Evolutionary conservation across 805 yeast genomes (phyloP).

Genomic region (Sugiyamaella smithiae): DNA sequence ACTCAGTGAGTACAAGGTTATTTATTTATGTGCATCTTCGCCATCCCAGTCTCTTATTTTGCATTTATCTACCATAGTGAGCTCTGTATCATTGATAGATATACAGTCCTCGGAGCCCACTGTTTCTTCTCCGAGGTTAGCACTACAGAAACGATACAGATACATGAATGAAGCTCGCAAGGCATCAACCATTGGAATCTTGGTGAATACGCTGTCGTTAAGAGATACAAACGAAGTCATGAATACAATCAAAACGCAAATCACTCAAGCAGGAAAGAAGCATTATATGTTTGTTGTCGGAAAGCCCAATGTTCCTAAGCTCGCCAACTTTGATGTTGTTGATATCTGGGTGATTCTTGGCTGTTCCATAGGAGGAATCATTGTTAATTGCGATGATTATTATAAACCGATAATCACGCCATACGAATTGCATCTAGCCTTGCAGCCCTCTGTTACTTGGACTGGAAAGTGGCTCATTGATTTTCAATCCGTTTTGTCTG

Average conservation of each 20-base stretch:
- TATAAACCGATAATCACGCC: constrained; percentile 93
- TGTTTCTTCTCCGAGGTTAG: constrained; percentile 54
- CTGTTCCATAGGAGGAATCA: constrained; percentile 90
- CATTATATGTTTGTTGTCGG: constrained; percentile 95
- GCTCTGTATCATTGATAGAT: constrained; percentile 50
- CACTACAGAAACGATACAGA: constrained; percentile 77
- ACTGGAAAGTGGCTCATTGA: constrained; percentile 91
- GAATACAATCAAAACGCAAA: constrained; percentile 55
- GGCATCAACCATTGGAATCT: constrained; percentile 87
- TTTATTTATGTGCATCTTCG: constrained; percentile 48
- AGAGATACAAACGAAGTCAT: constrained; percentile 68
- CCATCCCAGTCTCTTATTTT: constrained; percentile 81
- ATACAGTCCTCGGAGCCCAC: constrained; percentile 30
- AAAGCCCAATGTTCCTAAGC: constrained; percentile 94
- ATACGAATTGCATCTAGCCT: constrained; percentile 79
- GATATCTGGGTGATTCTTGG: constrained; percentile 95
- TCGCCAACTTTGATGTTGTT: constrained; percentile 92
- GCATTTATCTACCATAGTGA: constrained; percentile 69
- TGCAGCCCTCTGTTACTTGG: constrained; percentile 77
- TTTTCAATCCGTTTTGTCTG: constrained; percentile 54
- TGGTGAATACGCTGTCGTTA: constrained; percentile 86
- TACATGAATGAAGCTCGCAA: constrained; percentile 85
- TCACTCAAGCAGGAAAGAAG: constrained; percentile 78
- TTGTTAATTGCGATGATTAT: constrained; percentile 72
- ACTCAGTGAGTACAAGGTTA: constrained; percentile 51